Evolutionary conservation across 441 rosid genomes (phyloP).

Genomic region (Pelargonium citronellum): DNA sequence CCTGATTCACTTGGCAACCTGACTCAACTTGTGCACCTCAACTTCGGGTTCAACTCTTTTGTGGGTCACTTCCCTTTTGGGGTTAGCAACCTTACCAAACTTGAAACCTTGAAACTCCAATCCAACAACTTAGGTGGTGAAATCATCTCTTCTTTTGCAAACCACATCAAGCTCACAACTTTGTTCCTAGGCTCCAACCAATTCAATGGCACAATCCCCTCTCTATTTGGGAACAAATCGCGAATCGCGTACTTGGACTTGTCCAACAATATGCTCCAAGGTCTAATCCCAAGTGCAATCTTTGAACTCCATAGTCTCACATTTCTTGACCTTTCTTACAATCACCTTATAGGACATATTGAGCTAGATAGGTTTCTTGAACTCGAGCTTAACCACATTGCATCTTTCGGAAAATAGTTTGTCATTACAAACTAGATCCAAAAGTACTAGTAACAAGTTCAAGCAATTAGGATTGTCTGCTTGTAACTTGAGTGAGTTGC

Average conservation of each 20-base stretch:
- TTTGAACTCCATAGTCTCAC: not conserved
- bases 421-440: not conserved
- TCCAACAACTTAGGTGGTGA: not conserved
- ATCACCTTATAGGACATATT: not conserved
- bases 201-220: constrained; percentile 1
- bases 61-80: not conserved
- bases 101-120: not conserved
- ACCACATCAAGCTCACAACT: not conserved
- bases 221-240: not conserved
- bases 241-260: not conserved
- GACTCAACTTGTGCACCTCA: not conserved
- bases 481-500: constrained; percentile 19
- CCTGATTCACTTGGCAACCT: constrained; percentile 11
- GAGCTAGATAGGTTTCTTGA: not conserved
- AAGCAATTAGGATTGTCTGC: not conserved
- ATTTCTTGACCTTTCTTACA: not conserved
- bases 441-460: too few species aligned
- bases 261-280: constrained; percentile 11
- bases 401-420: not conserved
- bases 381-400: constrained; percentile 1
- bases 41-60: not conserved
- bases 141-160: not conserved
- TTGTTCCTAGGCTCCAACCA: not conserved
- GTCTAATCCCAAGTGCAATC: not conserved
- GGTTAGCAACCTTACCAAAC: not conserved